Percentiles rank a stretch among this genome's conserved stretches.
Evolutionary conservation across 2,329 filamentous ascomycete species (phyloP).

Genomic region (Talaromyces sp.): DNA sequence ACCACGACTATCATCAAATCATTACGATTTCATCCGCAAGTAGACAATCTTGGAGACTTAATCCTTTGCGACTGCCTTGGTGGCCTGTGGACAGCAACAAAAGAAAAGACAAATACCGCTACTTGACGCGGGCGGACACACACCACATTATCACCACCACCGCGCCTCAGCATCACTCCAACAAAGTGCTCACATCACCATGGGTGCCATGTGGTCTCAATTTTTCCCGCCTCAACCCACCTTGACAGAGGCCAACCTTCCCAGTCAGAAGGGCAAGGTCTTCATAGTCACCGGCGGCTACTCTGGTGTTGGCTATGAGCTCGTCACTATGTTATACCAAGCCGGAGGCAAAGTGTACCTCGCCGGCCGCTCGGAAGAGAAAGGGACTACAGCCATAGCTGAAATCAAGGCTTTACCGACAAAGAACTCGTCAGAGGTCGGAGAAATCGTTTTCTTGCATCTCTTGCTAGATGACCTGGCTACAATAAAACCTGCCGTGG

Average conservation of each 20-base stretch:
- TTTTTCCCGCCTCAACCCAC: slow-evolving; percentile 23
- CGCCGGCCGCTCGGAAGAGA: slow-evolving; percentile 48
- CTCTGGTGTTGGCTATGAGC: slow-evolving; percentile 40
- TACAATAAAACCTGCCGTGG: slow-evolving; percentile 38
- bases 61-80: not conserved
- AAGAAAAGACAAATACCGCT: not conserved
- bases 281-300: slow-evolving; percentile 50
- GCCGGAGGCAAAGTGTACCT: slow-evolving; percentile 56
- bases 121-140: not conserved
- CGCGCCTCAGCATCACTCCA: not conserved
- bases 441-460: slow-evolving; percentile 12
- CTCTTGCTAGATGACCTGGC: slow-evolving; percentile 39
- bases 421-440: not conserved
- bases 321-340: slow-evolving; percentile 53
- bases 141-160: not conserved
- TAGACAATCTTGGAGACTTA: too few relatives aligned
- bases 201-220: slow-evolving; percentile 23
- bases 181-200: not conserved
- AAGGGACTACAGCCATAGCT: slow-evolving; percentile 46
- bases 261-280: slow-evolving; percentile 33
- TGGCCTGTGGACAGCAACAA: not conserved
- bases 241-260: slow-evolving; percentile 24
- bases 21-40: not conserved
- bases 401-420: slow-evolving; percentile 39
- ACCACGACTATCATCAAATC: not conserved